Percentiles rank a stretch among this genome's conserved stretches.
Conservation (phyloP, 768 basidiomycete species). For the Cystofilobasidium capitatum region DNA sequence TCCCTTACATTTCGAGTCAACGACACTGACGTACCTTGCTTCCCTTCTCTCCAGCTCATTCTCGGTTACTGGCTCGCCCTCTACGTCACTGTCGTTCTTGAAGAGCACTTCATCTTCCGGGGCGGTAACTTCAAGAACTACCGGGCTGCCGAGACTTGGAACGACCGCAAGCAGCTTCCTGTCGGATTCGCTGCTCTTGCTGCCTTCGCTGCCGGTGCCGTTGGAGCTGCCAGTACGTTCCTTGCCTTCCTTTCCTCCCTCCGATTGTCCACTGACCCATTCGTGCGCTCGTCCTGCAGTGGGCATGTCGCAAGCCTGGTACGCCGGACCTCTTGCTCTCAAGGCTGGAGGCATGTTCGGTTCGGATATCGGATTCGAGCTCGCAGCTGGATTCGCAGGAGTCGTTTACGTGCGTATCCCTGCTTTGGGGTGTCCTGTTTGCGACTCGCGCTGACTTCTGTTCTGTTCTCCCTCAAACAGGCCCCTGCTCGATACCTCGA, state of each 20-base stretch:
- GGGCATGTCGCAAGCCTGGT: conserved; percentile 25
- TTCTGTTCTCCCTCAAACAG: no score
- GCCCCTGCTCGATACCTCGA: conserved; percentile 14
- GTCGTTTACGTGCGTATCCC: conserved; percentile 11
- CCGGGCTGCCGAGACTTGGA: conserved; percentile 41
- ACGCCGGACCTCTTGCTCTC: conserved; percentile 28
- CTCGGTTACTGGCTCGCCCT: conserved; percentile 49
- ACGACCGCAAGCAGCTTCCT: conserved; percentile 36
- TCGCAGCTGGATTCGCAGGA: conserved; percentile 38
- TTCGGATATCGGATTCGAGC: conserved; percentile 42
- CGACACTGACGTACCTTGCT: conserved; percentile 43
- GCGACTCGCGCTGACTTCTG: background rate
- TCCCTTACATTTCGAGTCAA: conserved; percentile 46
- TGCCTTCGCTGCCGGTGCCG: conserved; percentile 40
- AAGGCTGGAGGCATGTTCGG: conserved; percentile 22
- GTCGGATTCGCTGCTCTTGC: conserved; percentile 41
- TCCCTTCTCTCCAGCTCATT: conserved; percentile 40
- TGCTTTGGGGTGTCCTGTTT: background rate
- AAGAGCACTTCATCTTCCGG: conserved; percentile 50
- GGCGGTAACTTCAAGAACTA: conserved; percentile 39
- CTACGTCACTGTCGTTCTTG: conserved; percentile 45
- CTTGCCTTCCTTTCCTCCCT: background rate
- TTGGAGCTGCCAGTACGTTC: conserved; percentile 43
- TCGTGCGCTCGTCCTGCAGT: background rate
- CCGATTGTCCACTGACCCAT: background rate